Evolutionary conservation across 169 alveolate genomes (phyloP).

Genomic region (Babesia ovata): DNA sequence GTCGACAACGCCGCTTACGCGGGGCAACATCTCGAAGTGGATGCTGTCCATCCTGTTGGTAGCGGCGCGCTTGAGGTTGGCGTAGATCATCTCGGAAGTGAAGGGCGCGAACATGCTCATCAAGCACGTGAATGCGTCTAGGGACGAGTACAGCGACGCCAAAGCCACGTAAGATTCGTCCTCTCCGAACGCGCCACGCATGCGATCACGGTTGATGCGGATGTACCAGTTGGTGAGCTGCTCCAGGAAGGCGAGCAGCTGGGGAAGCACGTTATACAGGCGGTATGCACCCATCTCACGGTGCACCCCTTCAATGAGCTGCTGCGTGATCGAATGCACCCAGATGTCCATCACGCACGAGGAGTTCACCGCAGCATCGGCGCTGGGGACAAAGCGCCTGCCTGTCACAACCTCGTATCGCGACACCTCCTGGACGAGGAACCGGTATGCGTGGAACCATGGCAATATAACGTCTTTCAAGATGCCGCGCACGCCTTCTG

Average conservation of each 20-base stretch:
- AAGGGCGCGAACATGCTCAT: slow-evolving; percentile 90
- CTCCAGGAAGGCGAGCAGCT: slow-evolving; percentile 91
- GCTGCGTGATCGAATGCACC: slow-evolving; percentile 91
- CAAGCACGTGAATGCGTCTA: slow-evolving; percentile 82
- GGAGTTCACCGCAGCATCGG: slow-evolving; percentile 59
- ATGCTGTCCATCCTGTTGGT: slow-evolving; percentile 47
- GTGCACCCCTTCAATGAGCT: slow-evolving; percentile 82
- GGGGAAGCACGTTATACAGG: slow-evolving; percentile 94
- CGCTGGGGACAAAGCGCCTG: slow-evolving; percentile 82
- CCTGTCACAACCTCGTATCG: slow-evolving; percentile 87
- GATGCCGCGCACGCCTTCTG: slow-evolving; percentile 92
- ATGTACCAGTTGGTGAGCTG: slow-evolving; percentile 96
- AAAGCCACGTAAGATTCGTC: slow-evolving; percentile 86
- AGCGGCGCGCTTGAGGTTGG: slow-evolving; percentile 79
- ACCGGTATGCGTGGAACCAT: slow-evolving; percentile 93
- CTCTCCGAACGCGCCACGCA: slow-evolving; percentile 93
- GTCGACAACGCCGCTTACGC: slow-evolving; percentile 26
- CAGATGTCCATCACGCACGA: slow-evolving; percentile 93
- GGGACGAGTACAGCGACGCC: slow-evolving; percentile 87
- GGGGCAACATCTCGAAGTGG: slow-evolving; percentile 74
- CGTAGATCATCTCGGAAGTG: slow-evolving; percentile 91
- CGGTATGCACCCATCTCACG: slow-evolving; percentile 95
- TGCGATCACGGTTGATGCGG: slow-evolving; percentile 94
- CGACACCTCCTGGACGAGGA: slow-evolving; percentile 92
- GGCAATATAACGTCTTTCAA: slow-evolving; percentile 97